Base-by-base conservation (phyloP, 140 eudicot genomes). In the Oenanthe javanica region DNA sequence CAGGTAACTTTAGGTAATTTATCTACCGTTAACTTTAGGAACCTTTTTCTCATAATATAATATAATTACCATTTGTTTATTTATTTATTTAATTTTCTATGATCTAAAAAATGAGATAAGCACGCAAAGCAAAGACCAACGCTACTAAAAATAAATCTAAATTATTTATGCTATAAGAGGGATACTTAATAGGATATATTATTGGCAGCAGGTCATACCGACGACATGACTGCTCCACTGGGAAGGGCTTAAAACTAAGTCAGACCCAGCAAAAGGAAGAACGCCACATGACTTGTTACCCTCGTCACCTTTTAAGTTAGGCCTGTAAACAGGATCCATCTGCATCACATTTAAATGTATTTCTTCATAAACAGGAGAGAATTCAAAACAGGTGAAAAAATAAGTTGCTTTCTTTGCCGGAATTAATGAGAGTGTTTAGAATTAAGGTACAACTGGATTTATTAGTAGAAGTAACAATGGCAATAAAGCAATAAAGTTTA, bases 141-240 rank as follows among this genome's bases (percentile, higher is more conserved):
- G 2, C 19, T 16, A 51, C 54, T 50, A 51, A 51, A 15, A 3
- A 52, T n/a, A n/a, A n/a, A 52, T 4, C 61, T 52, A 52, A 15
- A n/a, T 4, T 15, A 5, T 52, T 51, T 16, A 52, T 52, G 61
- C n/a, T 15, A 16, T 52, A 54, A 16, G 15, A 12, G 12, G 23
- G 0, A 52, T 16, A 52, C 59, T 52, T 52, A 15, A 52, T 52
- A 71, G 5, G 46, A 25, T 52, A 45, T 72, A 48, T 19, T 45
- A 38, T 72, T 42, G 27, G 21, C 15, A 43, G 50, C 25, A 80
- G 81, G 74, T 15, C 89, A 79, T 92, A 95, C 99, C 99, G 83
- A 96, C 99, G 83, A 96, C 97, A 88, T 86, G 98, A 85, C 97
- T 88, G 85, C 97, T 93, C 99, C 99, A 96, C 70, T 93, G 96